A percentile compares a stretch with the other conserved stretches of the same genome.
These are phyloP conservation scores for Talaromyces nanjingensis DNA, from an alignment of 495 filamentous ascomycete genomes.

Conservation along the genomic window DNA sequence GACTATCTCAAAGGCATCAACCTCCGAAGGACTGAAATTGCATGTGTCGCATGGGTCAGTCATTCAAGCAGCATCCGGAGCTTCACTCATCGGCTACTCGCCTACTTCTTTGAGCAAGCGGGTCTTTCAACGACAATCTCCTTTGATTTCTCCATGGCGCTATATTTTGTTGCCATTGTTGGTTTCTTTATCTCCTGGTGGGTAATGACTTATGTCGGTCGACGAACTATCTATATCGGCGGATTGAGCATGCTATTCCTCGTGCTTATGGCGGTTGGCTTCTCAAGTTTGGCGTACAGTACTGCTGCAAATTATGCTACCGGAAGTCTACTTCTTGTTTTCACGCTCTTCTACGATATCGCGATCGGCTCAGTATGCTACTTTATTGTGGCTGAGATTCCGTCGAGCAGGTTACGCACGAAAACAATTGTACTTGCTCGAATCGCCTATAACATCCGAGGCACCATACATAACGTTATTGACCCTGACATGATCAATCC, in stretches of 20 bases:
- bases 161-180: no score
- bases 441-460: not conserved
- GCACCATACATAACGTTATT: conserved; percentile 46
- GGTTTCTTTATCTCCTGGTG: not conserved
- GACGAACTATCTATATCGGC: not conserved
- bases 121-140: no score
- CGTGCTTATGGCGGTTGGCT: not conserved
- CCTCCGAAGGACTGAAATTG: no score
- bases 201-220: not conserved
- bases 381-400: not conserved
- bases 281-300: not conserved
- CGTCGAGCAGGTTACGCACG: not conserved
- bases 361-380: not conserved
- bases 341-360: not conserved
- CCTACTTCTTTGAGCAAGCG: no score
- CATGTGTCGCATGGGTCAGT: no score
- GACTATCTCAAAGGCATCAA: no score
- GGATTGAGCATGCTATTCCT: not conserved
- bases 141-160: no score
- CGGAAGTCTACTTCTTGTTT: not conserved
- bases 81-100: no score
- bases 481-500: conserved; percentile 64
- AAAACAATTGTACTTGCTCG: not conserved
- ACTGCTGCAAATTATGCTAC: not conserved
- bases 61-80: no score